Evolutionary conservation across 2,329 filamentous ascomycete species (phyloP).

Genomic region (Tolypocladium amazonense): DNA sequence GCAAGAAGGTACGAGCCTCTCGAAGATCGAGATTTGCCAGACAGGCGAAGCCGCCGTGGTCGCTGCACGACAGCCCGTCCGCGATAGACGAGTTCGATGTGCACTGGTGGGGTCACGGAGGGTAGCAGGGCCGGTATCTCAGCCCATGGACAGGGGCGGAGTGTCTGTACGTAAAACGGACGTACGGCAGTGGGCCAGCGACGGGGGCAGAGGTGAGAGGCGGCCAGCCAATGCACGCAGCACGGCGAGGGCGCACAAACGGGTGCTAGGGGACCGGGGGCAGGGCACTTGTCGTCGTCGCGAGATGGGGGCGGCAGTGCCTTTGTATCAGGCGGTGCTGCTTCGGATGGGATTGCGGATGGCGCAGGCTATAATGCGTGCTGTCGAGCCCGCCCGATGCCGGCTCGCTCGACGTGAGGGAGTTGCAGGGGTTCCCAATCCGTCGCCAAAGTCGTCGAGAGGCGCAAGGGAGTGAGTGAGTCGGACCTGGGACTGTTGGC

Average conservation of each 20-base stretch:
- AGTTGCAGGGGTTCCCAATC: background rate
- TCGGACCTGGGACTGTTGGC: background rate
- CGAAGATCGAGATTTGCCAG: constrained; percentile 6
- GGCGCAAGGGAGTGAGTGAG: background rate
- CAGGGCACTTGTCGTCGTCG: background rate
- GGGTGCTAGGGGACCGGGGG: constrained; percentile 1
- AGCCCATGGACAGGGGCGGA: constrained; percentile 6
- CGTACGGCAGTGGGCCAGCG: constrained; percentile 19
- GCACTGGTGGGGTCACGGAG: constrained; percentile 3
- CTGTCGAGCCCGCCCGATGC: background rate
- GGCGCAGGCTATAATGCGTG: background rate
- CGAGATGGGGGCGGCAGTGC: background rate
- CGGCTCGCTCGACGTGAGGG: background rate
- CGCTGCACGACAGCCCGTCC: constrained; percentile 11
- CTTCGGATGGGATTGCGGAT: background rate
- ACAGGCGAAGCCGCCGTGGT: constrained; percentile 15
- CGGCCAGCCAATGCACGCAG: constrained; percentile 18
- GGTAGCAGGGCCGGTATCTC: constrained; percentile 3
- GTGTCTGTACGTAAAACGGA: constrained; percentile 24
- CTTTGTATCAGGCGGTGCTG: background rate
- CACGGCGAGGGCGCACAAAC: constrained; percentile 5
- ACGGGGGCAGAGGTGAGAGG: constrained; percentile 9
- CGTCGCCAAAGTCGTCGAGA: background rate
- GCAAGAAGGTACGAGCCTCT: background rate
- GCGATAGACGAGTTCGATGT: constrained; percentile 2